These are phyloP conservation scores for Crepidotus variabilis DNA, from an alignment of 768 basidiomycete genomes.

Conservation along the genomic window DNA sequence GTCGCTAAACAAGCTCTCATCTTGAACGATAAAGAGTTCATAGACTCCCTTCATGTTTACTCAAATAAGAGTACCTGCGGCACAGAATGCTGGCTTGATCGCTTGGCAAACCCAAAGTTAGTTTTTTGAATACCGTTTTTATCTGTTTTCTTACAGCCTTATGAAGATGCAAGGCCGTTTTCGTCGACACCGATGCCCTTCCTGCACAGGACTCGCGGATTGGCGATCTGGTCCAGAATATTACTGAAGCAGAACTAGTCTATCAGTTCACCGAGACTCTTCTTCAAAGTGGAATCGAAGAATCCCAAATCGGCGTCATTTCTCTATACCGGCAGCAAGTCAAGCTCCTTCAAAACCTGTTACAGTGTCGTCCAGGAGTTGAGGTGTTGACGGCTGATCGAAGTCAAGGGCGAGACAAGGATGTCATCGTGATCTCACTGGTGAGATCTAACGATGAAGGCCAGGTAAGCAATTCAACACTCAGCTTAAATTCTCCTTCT, in stretches of 20 bases:
- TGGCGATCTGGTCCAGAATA: slow-evolving; percentile 90
- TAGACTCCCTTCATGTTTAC: slow-evolving; percentile 40
- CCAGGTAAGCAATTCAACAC: slow-evolving; percentile 46
- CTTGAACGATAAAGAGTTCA: slow-evolving; percentile 44
- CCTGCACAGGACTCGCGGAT: slow-evolving; percentile 78
- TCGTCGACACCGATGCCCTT: slow-evolving; percentile 87
- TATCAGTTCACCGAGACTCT: slow-evolving; percentile 68
- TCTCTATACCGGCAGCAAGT: slow-evolving; percentile 95
- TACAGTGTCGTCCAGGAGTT: slow-evolving; percentile 52
- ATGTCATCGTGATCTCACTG: slow-evolving; percentile 90
- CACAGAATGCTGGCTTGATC: slow-evolving; percentile 66
- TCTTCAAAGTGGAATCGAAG: slow-evolving; percentile 55
- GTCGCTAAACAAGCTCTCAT: slow-evolving; percentile 59
- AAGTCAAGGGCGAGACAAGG: slow-evolving; percentile 94
- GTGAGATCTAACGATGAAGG: slow-evolving; percentile 82
- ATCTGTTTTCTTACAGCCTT: slow-evolving; percentile 1
- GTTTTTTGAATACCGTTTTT: slow-evolving; percentile 13
- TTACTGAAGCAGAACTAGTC: slow-evolving; percentile 67
- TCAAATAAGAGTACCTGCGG: slow-evolving; percentile 5
- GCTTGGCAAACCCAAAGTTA: slow-evolving; percentile 62
- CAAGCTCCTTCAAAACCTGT: slow-evolving; percentile 73
- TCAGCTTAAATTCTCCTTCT: neutral
- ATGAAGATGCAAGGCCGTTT: slow-evolving; percentile 77
- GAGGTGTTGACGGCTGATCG: slow-evolving; percentile 92
- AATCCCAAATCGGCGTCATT: slow-evolving; percentile 81